These are phyloP conservation scores for Annulohypoxylon maeteangense DNA, from an alignment of 495 filamentous ascomycete species.

Conservation along the genomic window DNA sequence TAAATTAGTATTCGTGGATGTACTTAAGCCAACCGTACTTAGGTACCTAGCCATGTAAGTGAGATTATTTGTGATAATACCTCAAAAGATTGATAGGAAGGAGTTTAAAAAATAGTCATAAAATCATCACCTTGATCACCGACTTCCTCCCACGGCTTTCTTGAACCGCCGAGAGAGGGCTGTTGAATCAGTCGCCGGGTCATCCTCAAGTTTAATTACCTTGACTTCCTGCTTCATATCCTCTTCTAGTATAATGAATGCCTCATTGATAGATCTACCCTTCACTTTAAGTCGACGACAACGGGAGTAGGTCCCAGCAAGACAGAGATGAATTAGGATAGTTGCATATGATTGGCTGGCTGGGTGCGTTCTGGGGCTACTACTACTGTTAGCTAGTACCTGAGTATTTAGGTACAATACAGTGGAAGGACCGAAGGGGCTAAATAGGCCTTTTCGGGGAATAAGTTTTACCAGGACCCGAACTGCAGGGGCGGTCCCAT, in stretches of 20 bases:
- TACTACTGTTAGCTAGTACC: neutral
- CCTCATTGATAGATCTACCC: too few relatives aligned
- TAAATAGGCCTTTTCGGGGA: conserved; percentile 9
- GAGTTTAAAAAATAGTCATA: too few relatives aligned
- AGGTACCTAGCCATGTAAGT: too few relatives aligned
- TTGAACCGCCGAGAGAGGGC: neutral
- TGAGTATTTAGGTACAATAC: neutral
- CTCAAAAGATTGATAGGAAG: too few relatives aligned
- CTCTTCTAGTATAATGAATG: too few relatives aligned
- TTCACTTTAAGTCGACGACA: neutral
- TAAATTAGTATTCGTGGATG: neutral
- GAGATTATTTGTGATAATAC: too few relatives aligned
- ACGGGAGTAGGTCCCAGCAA: neutral
- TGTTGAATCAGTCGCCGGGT: neutral
- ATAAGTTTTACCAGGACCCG: conserved; percentile 31
- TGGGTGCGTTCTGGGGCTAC: neutral
- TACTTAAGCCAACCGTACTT: neutral
- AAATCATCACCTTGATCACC: neutral
- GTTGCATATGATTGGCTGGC: conserved; percentile 2
- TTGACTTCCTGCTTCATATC: neutral
- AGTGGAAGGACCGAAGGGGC: neutral
- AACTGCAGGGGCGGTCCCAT: conserved; percentile 11
- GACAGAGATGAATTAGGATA: neutral
- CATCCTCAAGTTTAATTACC: neutral
- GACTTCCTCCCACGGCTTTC: neutral